These are phyloP conservation scores for Brassica juncea DNA, from an alignment of 345 rosid species.

Conservation along the genomic window DNA sequence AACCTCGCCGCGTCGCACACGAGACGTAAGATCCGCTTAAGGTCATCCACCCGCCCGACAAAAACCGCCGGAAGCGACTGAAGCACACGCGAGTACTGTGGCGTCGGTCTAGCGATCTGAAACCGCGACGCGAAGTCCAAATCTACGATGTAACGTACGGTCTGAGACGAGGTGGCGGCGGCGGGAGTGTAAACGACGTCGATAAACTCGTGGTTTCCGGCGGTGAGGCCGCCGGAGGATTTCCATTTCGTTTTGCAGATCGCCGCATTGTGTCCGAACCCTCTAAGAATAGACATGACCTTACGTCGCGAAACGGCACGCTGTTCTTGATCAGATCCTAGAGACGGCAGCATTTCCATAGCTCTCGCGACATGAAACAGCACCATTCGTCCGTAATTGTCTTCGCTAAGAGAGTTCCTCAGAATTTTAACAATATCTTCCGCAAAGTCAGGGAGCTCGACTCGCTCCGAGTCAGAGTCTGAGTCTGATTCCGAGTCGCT, in stretches of 20 bases:
- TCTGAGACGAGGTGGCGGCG: neutral
- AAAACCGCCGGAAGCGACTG: conserved; percentile 60
- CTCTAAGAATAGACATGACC: conserved; percentile 60
- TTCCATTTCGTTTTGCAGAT: conserved; percentile 86
- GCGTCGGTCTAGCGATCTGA: conserved; percentile 85
- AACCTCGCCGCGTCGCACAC: conserved; percentile 65
- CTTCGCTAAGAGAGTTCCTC: conserved; percentile 24
- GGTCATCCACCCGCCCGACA: conserved; percentile 58
- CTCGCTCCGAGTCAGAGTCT: conserved; percentile 52
- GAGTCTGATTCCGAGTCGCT: conserved; percentile 43
- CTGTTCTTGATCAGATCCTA: conserved; percentile 29
- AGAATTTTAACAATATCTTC: conserved; percentile 35
- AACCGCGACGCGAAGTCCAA: conserved; percentile 74
- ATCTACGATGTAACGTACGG: conserved; percentile 66
- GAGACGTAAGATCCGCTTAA: conserved; percentile 57
- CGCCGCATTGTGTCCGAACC: conserved; percentile 82
- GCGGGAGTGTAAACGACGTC: conserved; percentile 53
- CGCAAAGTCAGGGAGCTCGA: conserved; percentile 42
- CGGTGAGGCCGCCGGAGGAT: conserved; percentile 50
- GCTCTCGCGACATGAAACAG: conserved; percentile 47
- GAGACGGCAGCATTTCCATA: conserved; percentile 48
- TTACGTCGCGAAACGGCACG: conserved; percentile 46
- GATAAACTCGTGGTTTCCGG: conserved; percentile 81
- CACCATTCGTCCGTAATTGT: conserved; percentile 49
- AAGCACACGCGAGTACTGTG: conserved; percentile 48